Conservation (phyloP, 2,329 filamentous ascomycete species). For the Neofusicoccum parvum region DNA sequence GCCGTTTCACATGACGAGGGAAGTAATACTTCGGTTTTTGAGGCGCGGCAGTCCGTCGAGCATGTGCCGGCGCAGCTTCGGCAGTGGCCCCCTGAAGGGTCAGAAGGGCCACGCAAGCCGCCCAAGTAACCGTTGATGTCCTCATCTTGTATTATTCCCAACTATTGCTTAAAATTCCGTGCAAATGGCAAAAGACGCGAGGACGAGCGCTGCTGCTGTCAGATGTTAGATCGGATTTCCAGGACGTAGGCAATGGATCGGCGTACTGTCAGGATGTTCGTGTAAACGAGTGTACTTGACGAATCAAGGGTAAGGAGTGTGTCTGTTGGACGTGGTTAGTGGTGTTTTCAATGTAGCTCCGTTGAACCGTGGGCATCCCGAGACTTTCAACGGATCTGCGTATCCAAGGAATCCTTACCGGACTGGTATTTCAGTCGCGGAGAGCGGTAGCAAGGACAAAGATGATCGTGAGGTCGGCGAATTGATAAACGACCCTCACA, state of each 20-base stretch:
- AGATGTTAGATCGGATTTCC: neutral
- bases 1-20: slow-evolving; percentile 48
- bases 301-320: slow-evolving; percentile 44
- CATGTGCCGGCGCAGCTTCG: slow-evolving; percentile 51
- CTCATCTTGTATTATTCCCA: slow-evolving; percentile 43
- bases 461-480: slow-evolving; percentile 10
- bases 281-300: slow-evolving; percentile 57
- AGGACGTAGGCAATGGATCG: neutral
- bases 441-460: slow-evolving; percentile 23
- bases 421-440: slow-evolving; percentile 39
- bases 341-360: neutral
- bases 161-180: neutral
- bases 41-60: slow-evolving; percentile 32
- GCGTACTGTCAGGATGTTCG: slow-evolving; percentile 36
- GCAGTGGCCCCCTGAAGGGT: slow-evolving; percentile 48
- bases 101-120: slow-evolving; percentile 48
- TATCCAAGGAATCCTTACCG: slow-evolving; percentile 32
- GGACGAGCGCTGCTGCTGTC: neutral
- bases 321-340: slow-evolving; percentile 31
- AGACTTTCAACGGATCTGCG: neutral
- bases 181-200: slow-evolving; percentile 4
- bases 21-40: slow-evolving; percentile 49
- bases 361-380: neutral
- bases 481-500: slow-evolving; percentile 5
- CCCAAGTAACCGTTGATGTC: slow-evolving; percentile 49